Evolutionary conservation across 768 basidiomycete genomes (phyloP).

Genomic region (Lactifluus hygrophoroides): DNA sequence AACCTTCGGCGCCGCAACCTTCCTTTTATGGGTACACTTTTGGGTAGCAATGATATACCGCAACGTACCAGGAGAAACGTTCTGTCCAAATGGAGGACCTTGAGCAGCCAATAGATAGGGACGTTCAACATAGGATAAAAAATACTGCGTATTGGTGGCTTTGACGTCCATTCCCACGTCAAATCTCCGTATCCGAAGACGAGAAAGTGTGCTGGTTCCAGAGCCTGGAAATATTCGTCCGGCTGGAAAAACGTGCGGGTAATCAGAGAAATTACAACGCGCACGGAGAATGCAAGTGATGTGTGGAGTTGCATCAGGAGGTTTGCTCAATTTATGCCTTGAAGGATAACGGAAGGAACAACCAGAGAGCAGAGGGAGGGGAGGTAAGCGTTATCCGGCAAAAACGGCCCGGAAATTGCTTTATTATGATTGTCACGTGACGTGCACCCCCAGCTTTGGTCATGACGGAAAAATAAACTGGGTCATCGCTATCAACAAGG

Average conservation of each 20-base stretch:
- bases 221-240: slow-evolving; percentile 92
- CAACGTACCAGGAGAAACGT: slow-evolving; percentile 54
- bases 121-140: slow-evolving; percentile 77
- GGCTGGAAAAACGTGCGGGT: slow-evolving; percentile 92
- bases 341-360: no score
- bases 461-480: no score
- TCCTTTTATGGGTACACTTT: neutral
- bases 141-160: slow-evolving; percentile 66
- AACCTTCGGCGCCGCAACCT: slow-evolving; percentile 71
- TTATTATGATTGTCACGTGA: no score
- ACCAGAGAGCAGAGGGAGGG: no score
- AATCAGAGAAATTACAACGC: slow-evolving; percentile 53
- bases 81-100: slow-evolving; percentile 44
- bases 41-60: neutral
- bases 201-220: slow-evolving; percentile 82
- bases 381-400: no score
- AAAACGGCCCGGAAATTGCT: no score
- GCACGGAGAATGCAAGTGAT: slow-evolving; percentile 37
- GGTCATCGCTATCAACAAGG: no score
- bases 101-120: slow-evolving; percentile 67
- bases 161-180: slow-evolving; percentile 91
- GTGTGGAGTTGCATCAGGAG: neutral
- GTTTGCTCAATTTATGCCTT: no score
- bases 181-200: slow-evolving; percentile 89
- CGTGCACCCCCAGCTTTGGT: no score